Conservation (phyloP, 1,284 basidiomycete species). For the Thecaphora thlaspeos region DNA sequence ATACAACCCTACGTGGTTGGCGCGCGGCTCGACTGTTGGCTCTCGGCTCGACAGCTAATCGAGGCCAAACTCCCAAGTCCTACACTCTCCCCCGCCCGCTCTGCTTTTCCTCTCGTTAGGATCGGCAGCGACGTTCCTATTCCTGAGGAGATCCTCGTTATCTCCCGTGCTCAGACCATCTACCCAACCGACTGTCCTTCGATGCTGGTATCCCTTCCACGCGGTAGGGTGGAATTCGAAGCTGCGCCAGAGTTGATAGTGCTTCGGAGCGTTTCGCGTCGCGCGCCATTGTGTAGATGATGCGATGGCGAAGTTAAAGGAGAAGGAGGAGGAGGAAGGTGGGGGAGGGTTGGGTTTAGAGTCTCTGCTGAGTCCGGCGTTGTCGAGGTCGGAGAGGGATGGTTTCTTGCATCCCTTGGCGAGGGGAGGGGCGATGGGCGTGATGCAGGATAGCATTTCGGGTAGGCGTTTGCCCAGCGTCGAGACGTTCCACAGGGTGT, state of each 20-base stretch:
- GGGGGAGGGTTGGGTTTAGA: too few relatives aligned
- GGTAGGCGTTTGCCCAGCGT: slow-evolving; percentile 31
- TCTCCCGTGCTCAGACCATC: slow-evolving; percentile 47
- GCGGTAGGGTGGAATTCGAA: slow-evolving; percentile 73
- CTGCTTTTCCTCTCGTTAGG: slow-evolving; percentile 19
- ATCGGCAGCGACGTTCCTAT: not conserved
- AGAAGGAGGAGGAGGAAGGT: too few relatives aligned
- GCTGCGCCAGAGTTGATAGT: slow-evolving; percentile 73
- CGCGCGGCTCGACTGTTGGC: not conserved
- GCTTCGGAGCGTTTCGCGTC: slow-evolving; percentile 65
- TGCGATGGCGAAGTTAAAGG: too few relatives aligned
- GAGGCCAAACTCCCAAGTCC: slow-evolving; percentile 53
- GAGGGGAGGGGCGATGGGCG: slow-evolving; percentile 37
- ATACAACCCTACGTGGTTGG: too few relatives aligned
- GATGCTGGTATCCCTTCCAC: slow-evolving; percentile 84
- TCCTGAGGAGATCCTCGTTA: slow-evolving; percentile 43
- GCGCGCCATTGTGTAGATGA: too few relatives aligned
- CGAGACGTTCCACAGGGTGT: slow-evolving; percentile 74
- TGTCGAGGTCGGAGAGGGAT: slow-evolving; percentile 20
- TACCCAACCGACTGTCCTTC: slow-evolving; percentile 79
- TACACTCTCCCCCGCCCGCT: slow-evolving; percentile 43
- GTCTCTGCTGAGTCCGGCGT: slow-evolving; percentile 9
- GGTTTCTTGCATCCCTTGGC: slow-evolving; percentile 40
- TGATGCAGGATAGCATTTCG: slow-evolving; percentile 65
- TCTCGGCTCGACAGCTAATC: slow-evolving; percentile 4